Base-by-base conservation (phyloP, 768 basidiomycete species). In the Pleurotus ostreatus region DNA sequence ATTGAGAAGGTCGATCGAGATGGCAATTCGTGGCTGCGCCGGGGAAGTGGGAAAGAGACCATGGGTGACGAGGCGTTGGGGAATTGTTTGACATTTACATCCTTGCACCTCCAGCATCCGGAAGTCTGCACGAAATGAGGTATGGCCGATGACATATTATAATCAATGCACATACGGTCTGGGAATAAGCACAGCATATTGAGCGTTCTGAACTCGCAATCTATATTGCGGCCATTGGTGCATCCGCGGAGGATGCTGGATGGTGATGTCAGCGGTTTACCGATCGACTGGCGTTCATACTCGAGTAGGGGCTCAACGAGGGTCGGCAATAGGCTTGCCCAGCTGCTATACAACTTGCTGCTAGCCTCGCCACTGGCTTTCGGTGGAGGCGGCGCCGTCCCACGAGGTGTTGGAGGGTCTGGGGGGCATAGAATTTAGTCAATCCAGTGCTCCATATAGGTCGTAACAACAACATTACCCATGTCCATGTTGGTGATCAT, bases 21-120 rank as follows among this genome's bases (percentile, higher is more conserved):
- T 5, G 22, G 68, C 67, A 49, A 66, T 64, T 12, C 59, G 59
- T 5, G 61, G 62, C 22, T 66, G 56, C 0, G 57, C 51, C 1
- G 68, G 68, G 11, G 70, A 56, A 4, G 63, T 65, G 1, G 72
- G 74, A 46, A 75, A 77, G 2, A 74, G 54, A 1, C 74, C 68
- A 47, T 67, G 52, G 5, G 55, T 26, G 3, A 74, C 58, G n/a
- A 43, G 16, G 9, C 26, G 5, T 8, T 52, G 43, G 9, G 38
- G 51, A n/a, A 55, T 11, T 7, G 48, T 46, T 16, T 25, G 16
- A 39, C 59, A 60, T 15, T n/a, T 1, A 37, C 59, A 60, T 26
- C 25, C 15, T 20, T 15, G 25, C 1, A 60, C 47, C 20, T 37
- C 30, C 11, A 57, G 46, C 7, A 26, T 57, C 12, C 22, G n/a